Evolutionary conservation across 2,329 filamentous ascomycete genomes (phyloP).

Genomic region (Neurospora crassa): DNA sequence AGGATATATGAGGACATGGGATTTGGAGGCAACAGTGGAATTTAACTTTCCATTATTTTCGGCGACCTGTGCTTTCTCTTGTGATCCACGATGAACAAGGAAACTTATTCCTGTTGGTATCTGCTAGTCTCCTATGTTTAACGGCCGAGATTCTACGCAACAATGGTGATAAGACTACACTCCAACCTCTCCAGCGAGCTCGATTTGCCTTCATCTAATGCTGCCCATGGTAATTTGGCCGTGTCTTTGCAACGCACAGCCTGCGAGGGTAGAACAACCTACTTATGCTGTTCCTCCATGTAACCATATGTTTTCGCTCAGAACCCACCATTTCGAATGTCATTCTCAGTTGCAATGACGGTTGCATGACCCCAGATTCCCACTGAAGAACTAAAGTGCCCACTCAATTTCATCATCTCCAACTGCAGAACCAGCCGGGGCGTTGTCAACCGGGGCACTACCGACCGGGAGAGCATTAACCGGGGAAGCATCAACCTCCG

Average conservation of each 20-base stretch:
- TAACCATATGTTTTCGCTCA: background rate
- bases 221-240: background rate
- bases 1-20: background rate
- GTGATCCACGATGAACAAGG: background rate
- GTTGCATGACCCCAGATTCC: background rate
- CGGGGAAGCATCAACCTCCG: background rate
- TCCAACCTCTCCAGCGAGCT: background rate
- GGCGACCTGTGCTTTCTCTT: background rate
- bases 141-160: background rate
- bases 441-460: background rate
- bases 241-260: background rate
- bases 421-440: background rate
- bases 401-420: background rate
- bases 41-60: background rate
- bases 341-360: background rate
- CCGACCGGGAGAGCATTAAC: background rate
- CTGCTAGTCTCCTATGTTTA: background rate
- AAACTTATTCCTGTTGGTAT: background rate
- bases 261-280: background rate
- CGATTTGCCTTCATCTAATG: background rate
- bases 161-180: background rate
- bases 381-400: background rate
- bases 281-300: background rate
- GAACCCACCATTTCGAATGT: background rate
- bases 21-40: background rate